Evolutionary conservation across 2,329 filamentous ascomycete genomes (phyloP).

Genomic region (Colletotrichum musicola): DNA sequence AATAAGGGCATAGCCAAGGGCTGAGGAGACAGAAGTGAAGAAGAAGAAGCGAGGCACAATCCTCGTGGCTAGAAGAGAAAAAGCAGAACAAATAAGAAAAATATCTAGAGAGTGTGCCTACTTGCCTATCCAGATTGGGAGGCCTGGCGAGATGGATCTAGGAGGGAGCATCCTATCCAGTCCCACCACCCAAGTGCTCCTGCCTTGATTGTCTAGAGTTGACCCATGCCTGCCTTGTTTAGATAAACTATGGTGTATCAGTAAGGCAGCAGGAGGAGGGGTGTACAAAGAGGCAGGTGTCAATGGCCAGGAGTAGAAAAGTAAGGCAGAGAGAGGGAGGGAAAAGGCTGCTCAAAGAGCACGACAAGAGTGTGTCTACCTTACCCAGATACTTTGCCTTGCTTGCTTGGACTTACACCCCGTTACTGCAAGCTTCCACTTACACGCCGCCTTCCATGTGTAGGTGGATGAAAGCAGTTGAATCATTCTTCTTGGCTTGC

Average conservation of each 20-base stretch:
- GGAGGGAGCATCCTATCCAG: constrained; percentile 8
- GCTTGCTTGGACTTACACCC: constrained; percentile 21
- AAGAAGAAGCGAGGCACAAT: too few relatives aligned
- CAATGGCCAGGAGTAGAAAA: not conserved
- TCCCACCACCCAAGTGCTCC: constrained; percentile 5
- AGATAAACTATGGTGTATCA: constrained; percentile 8
- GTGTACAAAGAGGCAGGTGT: not conserved
- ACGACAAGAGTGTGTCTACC: not conserved
- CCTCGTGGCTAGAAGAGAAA: too few relatives aligned
- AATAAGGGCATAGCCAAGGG: too few relatives aligned
- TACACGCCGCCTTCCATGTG: constrained; percentile 10
- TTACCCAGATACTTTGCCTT: not conserved
- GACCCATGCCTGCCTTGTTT: constrained; percentile 4
- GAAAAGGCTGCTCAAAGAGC: constrained; percentile 9
- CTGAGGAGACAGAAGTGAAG: too few relatives aligned
- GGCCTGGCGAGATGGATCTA: not conserved
- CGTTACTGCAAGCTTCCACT: constrained; percentile 18
- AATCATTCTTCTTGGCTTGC: constrained; percentile 22
- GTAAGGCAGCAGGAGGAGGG: not conserved
- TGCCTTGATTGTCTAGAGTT: constrained; percentile 9
- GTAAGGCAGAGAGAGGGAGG: too few relatives aligned
- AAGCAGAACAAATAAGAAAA: not conserved
- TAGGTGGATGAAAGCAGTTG: constrained; percentile 21
- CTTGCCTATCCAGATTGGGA: not conserved
- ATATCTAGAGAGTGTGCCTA: not conserved